A percentile compares a stretch with the other conserved stretches of the same genome.
These are phyloP conservation scores for Hydrangea macrophylla DNA, from an alignment of 148 eudicot genomes.

Conservation along the genomic window DNA sequence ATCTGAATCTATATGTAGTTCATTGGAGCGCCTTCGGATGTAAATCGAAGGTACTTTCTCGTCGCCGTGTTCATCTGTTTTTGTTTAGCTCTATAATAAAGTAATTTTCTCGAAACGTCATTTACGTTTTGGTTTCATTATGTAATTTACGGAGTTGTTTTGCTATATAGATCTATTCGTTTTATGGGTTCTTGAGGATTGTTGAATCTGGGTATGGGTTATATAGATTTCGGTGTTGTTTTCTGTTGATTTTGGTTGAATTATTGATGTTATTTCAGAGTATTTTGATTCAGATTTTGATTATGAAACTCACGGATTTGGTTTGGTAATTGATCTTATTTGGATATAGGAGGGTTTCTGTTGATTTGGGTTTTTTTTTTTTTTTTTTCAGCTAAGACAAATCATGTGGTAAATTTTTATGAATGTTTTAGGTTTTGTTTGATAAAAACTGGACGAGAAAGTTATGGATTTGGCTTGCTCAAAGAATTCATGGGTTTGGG, in stretches of 20 bases:
- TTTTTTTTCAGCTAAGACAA: too few relatives aligned
- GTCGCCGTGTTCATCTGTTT: too few relatives aligned
- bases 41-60: too few relatives aligned
- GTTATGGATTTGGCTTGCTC: neutral
- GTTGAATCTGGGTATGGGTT: neutral
- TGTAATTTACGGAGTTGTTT: neutral
- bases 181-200: too few relatives aligned
- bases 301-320: conserved; percentile 4
- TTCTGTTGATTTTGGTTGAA: neutral
- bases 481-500: neutral
- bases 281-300: neutral
- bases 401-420: too few relatives aligned
- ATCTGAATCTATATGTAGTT: too few relatives aligned
- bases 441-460: neutral
- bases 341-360: neutral
- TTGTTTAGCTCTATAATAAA: too few relatives aligned
- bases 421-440: neutral
- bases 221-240: neutral
- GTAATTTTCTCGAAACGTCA: neutral
- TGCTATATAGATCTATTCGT: neutral
- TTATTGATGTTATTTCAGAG: neutral
- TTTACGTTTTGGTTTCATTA: conserved; percentile 1
- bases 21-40: too few relatives aligned
- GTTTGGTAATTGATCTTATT: conserved; percentile 1
- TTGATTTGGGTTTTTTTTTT: neutral